These are phyloP conservation scores for Yarrowia keelungensis DNA, from an alignment of 805 yeast genomes.

Conservation along the genomic window DNA sequence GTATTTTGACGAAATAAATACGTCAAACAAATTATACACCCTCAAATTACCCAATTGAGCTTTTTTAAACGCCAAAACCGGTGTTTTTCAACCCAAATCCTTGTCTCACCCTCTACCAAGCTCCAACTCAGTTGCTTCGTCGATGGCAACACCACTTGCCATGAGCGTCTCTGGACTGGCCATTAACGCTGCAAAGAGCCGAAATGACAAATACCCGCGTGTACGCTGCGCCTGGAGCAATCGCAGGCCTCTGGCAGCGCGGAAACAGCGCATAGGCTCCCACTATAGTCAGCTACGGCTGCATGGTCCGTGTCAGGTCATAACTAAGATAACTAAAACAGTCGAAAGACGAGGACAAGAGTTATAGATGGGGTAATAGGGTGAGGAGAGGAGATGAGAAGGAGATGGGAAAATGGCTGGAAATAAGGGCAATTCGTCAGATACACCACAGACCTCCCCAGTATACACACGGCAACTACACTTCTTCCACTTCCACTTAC, in stretches of 20 bases:
- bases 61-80: too few relatives aligned
- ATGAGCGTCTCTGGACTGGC: too few relatives aligned
- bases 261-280: too few relatives aligned
- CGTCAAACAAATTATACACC: too few relatives aligned
- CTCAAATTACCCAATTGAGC: constrained; percentile 2
- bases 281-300: background rate
- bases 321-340: background rate
- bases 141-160: too few relatives aligned
- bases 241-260: too few relatives aligned
- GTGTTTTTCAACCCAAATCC: background rate
- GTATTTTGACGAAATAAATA: background rate
- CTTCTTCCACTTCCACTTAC: background rate
- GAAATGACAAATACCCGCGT: constrained; percentile 2
- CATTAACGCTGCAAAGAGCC: background rate
- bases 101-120: background rate
- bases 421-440: too few relatives aligned
- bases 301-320: constrained; percentile 6
- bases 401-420: too few relatives aligned
- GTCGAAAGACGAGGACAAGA: background rate
- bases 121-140: too few relatives aligned
- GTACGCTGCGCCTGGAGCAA: background rate
- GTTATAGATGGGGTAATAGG: background rate
- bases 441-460: background rate
- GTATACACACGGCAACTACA: background rate
- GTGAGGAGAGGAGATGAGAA: too few relatives aligned